Evolutionary conservation across 257 asterid genomes (phyloP), one percentile per base, ranked within the genome.

Genomic region (Solanum dulcamara): DNA sequence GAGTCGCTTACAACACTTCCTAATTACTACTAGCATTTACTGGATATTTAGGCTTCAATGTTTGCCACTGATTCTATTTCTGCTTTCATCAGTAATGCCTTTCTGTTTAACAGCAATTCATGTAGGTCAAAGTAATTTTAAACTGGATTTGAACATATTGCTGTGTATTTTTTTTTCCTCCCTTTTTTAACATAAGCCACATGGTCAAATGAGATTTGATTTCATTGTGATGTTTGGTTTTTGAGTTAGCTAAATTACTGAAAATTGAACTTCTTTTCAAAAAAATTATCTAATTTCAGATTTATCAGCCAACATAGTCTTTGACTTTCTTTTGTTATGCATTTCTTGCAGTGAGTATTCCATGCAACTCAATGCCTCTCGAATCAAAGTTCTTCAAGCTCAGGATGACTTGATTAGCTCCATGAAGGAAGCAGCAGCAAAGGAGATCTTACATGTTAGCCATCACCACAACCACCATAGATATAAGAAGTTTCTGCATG

Each of bases 331-430:
- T 64, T 26, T 84, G 60, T 80, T 79, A 74, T 59, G 86, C 70
- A 66, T 35, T 80, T 88, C 88, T 84, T 89, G 86, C 88, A 94
- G 98, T 64, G 97, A 94, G 88, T 93, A 94, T 86, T 94, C 98
- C 35, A 93, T 92, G 97, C 98, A 92, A 83, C 91, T 94, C 80
- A 94, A 94, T 93, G 94, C 96, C 57, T 93, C 98, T 86, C 89
- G 97, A 64, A 86, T 94, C 87, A 94, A 93, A 91, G 97, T 94
- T 89, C 96, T 94, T 89, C 97, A 94, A 89, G 97, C 97, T 53
- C 98, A 93, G 88, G 98, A 95, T 87, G 98, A 93, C 90, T 88
- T 95, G 90, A 94, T 93, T 42, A 93, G 89, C 89, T 88, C 93
- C 79, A 94, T 93, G 98, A 93, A 89, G 93, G 98, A 91, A 74